Percentiles rank a stretch among this genome's conserved stretches.
Conservation (phyloP, 805 yeast species). For the Yarrowia phangngaensis region DNA sequence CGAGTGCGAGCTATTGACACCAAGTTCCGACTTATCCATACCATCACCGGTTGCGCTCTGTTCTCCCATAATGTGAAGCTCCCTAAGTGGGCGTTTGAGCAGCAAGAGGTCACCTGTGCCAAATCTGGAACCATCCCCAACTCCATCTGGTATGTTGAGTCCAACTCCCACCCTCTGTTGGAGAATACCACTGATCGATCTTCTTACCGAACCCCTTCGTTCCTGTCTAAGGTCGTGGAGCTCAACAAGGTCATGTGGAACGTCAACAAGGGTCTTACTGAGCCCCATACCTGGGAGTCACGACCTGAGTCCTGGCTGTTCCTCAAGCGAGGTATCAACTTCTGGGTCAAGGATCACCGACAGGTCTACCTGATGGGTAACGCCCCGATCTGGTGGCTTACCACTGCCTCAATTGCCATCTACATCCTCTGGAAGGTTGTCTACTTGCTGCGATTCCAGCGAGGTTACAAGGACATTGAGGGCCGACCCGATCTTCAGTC, state of each 20-base stretch:
- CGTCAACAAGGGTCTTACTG: slow-evolving; percentile 47
- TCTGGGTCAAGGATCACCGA: slow-evolving; percentile 47
- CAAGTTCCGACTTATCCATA: slow-evolving; percentile 65
- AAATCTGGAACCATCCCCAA: slow-evolving; percentile 64
- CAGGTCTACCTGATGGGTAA: slow-evolving; percentile 64
- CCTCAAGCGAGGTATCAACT: slow-evolving; percentile 54
- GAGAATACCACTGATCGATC: slow-evolving; percentile 39
- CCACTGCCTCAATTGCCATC: slow-evolving; percentile 38
- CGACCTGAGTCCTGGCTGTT: slow-evolving; percentile 65
- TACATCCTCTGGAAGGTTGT: slow-evolving; percentile 35
- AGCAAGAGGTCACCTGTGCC: slow-evolving; percentile 85
- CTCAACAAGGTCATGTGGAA: slow-evolving; percentile 56
- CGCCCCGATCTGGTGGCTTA: slow-evolving; percentile 52
- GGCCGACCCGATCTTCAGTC: slow-evolving; percentile 34
- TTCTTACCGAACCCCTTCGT: slow-evolving; percentile 41
- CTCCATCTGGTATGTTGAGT: slow-evolving; percentile 65
- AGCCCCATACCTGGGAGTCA: slow-evolving; percentile 50
- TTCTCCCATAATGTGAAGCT: slow-evolving; percentile 68
- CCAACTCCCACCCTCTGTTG: slow-evolving; percentile 50
- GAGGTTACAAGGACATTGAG: slow-evolving; percentile 38
- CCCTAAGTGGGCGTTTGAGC: slow-evolving; percentile 82
- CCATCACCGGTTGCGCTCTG: slow-evolving; percentile 63
- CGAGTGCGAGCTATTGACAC: slow-evolving; percentile 56
- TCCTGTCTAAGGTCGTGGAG: slow-evolving; percentile 52
- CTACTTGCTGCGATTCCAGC: slow-evolving; percentile 42